A percentile compares a stretch with the other conserved stretches of the same genome.
Conservation (phyloP, 495 filamentous ascomycete genomes). For the Neurospora terricola region DNA sequence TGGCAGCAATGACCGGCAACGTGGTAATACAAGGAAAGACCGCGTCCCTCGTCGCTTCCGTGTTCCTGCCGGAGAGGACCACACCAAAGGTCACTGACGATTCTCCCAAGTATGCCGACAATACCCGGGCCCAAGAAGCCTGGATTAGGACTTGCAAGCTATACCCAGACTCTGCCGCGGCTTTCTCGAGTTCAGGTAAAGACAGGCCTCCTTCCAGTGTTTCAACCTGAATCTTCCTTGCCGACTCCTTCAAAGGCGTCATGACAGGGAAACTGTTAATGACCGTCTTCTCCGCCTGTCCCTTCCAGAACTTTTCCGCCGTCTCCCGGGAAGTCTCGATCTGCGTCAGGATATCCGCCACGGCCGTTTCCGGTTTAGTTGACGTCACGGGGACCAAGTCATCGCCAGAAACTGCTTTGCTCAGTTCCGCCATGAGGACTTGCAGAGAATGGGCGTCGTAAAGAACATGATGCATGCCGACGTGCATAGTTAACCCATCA, state of each 20-base stretch:
- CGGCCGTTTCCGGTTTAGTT: constrained; percentile 26
- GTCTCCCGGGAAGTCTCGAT: constrained; percentile 21
- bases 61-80: constrained; percentile 60
- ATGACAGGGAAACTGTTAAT: constrained; percentile 60
- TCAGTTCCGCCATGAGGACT: constrained; percentile 47
- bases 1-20: constrained; percentile 49
- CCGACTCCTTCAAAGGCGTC: constrained; percentile 44
- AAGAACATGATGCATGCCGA: constrained; percentile 57
- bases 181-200: constrained; percentile 37
- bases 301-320: constrained; percentile 51
- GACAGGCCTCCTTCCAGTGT: constrained; percentile 30
- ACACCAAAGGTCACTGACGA: constrained; percentile 57
- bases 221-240: constrained; percentile 25
- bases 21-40: constrained; percentile 69
- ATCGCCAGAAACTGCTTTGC: constrained; percentile 4
- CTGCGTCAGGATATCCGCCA: constrained; percentile 44
- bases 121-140: constrained; percentile 61
- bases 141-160: constrained; percentile 63
- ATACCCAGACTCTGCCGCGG: constrained; percentile 43
- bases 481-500: constrained; percentile 30
- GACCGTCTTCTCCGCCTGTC: constrained; percentile 38
- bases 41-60: constrained; percentile 39
- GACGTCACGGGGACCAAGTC: not conserved
- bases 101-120: constrained; percentile 66
- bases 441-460: constrained; percentile 68